Conservation (phyloP, 2,329 filamentous ascomycete species). For the Fusarium sublunatum region DNA sequence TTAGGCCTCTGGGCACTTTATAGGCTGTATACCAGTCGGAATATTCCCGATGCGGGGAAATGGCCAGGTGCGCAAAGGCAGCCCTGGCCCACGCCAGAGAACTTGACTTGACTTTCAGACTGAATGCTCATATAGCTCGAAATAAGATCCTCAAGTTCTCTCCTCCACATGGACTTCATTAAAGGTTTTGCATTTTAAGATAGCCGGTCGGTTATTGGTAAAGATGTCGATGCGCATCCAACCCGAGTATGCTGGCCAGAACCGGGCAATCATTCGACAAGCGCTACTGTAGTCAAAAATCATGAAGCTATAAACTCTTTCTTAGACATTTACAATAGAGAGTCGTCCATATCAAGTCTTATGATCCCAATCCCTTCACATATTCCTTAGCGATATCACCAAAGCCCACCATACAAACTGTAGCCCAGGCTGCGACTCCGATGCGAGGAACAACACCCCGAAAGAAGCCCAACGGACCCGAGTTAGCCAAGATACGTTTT, state of each 20-base stretch:
- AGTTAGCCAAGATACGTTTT: constrained; percentile 6
- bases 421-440: constrained; percentile 19
- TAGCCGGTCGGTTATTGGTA: background rate
- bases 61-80: background rate
- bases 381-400: constrained; percentile 14
- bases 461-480: constrained; percentile 15
- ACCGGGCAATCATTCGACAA: too few species aligned
- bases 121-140: background rate
- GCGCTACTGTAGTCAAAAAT: background rate
- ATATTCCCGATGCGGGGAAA: background rate
- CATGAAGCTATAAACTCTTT: background rate
- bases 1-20: background rate
- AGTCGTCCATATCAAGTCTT: background rate
- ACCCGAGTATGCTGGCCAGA: background rate
- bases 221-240: too few species aligned
- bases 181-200: too few species aligned
- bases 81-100: too few species aligned
- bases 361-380: background rate
- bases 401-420: constrained; percentile 19
- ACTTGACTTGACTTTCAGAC: too few species aligned
- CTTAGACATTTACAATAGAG: background rate
- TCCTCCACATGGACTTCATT: too few species aligned
- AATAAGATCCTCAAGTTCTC: background rate
- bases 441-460: constrained; percentile 18
- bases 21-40: background rate